These are phyloP conservation scores for Penicillium digitatum DNA, from an alignment of 2,329 filamentous ascomycete species.

Conservation along the genomic window DNA sequence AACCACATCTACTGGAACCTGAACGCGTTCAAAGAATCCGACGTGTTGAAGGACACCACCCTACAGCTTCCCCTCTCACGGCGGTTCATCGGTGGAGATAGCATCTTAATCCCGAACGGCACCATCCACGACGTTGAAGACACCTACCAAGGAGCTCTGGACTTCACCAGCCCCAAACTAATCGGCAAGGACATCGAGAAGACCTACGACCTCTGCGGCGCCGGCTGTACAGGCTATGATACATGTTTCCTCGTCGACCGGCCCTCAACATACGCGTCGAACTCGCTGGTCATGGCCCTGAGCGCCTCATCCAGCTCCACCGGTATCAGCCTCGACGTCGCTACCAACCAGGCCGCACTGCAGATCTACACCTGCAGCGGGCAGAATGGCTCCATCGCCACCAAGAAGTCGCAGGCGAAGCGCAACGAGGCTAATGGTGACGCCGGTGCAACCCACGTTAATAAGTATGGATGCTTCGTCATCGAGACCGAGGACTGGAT, in stretches of 20 bases:
- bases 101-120: constrained; percentile 70
- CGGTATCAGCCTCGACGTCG: constrained; percentile 78
- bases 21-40: constrained; percentile 45
- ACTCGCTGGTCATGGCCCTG: constrained; percentile 49
- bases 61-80: constrained; percentile 46
- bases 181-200: constrained; percentile 66
- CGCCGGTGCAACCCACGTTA: constrained; percentile 43
- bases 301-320: constrained; percentile 64
- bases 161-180: constrained; percentile 75
- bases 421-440: constrained; percentile 55
- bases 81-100: constrained; percentile 48
- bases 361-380: constrained; percentile 83
- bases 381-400: constrained; percentile 61
- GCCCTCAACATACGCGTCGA: constrained; percentile 32
- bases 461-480: constrained; percentile 78
- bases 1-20: constrained; percentile 53
- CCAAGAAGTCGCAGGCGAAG: constrained; percentile 42
- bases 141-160: constrained; percentile 49
- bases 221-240: constrained; percentile 81
- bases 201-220: constrained; percentile 70
- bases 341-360: constrained; percentile 77
- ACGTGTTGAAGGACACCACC: constrained; percentile 43
- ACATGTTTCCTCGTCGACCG: constrained; percentile 50
- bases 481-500: constrained; percentile 94
- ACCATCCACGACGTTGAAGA: constrained; percentile 73